phyloP scores from a whole-genome alignment of 805 yeast genomes.

The Candida railenensis region DNA sequence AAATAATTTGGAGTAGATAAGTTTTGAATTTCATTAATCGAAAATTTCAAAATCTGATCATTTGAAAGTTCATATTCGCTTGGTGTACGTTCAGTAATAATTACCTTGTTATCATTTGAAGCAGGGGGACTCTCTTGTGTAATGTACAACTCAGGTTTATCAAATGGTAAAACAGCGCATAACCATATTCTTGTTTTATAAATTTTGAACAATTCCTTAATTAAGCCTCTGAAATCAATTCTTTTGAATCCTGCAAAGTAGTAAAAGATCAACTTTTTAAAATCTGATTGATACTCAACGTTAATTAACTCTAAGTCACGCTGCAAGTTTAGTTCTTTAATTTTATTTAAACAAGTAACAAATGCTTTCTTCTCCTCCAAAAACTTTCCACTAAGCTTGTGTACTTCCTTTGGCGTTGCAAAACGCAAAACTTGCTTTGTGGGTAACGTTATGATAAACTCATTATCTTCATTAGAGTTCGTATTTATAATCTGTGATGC shows the following conservation, averaged over 20 bases:
- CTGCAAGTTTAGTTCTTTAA: slow-evolving; percentile 48
- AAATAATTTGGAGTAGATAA: slow-evolving; percentile 47
- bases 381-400: slow-evolving; percentile 59
- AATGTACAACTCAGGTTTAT: slow-evolving; percentile 32
- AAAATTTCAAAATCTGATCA: slow-evolving; percentile 42
- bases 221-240: slow-evolving; percentile 43
- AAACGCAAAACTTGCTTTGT: slow-evolving; percentile 75
- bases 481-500: slow-evolving; percentile 37
- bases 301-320: slow-evolving; percentile 41
- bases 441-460: slow-evolving; percentile 63
- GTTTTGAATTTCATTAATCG: slow-evolving; percentile 41
- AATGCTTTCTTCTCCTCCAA: slow-evolving; percentile 73
- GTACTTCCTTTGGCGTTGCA: slow-evolving; percentile 70
- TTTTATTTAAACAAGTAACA: slow-evolving; percentile 55
- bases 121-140: slow-evolving; percentile 2
- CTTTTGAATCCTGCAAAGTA: slow-evolving; percentile 47
- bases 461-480: slow-evolving; percentile 54
- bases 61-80: slow-evolving; percentile 38
- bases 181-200: slow-evolving; percentile 49
- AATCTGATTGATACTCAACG: slow-evolving; percentile 46
- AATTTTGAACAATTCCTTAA: slow-evolving; percentile 44
- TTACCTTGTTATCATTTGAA: not conserved
- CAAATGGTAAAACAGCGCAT: slow-evolving; percentile 45
- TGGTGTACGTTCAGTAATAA: slow-evolving; percentile 21
- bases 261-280: slow-evolving; percentile 44